Base-by-base conservation (phyloP, 306 rosid species). In the Pterocarpus macrocarpus region DNA sequence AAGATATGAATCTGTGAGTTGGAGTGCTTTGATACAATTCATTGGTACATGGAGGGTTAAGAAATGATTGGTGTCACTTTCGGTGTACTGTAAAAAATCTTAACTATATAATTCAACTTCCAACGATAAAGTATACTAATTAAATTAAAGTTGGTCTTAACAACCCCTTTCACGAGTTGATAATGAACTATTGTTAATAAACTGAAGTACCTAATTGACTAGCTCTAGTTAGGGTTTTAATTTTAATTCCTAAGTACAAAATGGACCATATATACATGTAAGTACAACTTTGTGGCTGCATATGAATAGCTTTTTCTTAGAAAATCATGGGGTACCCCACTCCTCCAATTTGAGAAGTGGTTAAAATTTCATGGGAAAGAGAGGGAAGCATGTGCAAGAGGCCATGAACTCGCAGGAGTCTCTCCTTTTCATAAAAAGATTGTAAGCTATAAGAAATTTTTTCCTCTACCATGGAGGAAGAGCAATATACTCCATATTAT, bases 371-470 rank as follows among this genome's bases (percentile, higher is more conserved):
- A 86, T 84, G 86, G 89, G 87, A 81, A 75, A 66, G 85, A 89
- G 89, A 90, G 92, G 92, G 86, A 81, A 70, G 85, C 90, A 86
- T 89, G 98, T 94, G 98, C 94, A 83, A 61, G 82, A 89, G 81
- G 74, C 89, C 84, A 84, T 85, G 80, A 89, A 88, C 84, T 86
- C 89, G 86, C 81, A 77, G 85, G 82, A 83, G 84, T 78, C 92
- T 87, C 97, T 89, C 71, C 94, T 90, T 94, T 94, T 92, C 86
- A 94, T 88, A 90, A 83, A 94, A 90, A 83, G 77, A 63, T 88
- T 88, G 78, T 86, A 75, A 94, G 87, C 80, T 84, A 80, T 81
- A 63, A 22, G 28, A 22, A 22, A 22, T 22, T 22, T 1, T 22
- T 22, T 22, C 28, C 28, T 22, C 28, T 22, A 22, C 28, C 28